These are phyloP conservation scores for Amanita brunnescens DNA, from an alignment of 768 basidiomycete species.

Conservation along the genomic window DNA sequence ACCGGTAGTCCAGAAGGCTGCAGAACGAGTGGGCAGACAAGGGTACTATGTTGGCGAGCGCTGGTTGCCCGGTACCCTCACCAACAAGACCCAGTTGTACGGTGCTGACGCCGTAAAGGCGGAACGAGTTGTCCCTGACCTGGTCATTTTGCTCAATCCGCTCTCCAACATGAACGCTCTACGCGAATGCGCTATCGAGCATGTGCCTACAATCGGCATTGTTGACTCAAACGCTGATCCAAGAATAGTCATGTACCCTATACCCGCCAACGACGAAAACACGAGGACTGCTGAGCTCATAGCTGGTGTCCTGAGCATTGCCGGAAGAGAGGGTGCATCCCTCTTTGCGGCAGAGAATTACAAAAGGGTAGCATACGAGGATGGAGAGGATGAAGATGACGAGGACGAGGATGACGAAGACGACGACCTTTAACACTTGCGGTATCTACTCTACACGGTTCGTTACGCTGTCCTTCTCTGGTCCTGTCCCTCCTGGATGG, in stretches of 20 bases:
- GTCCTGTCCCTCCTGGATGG: constrained; percentile 41
- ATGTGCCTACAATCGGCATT: constrained; percentile 91
- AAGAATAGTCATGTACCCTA: constrained; percentile 93
- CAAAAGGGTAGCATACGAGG: constrained; percentile 17
- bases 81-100: constrained; percentile 74
- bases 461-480: constrained; percentile 12
- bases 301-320: constrained; percentile 83
- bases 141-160: constrained; percentile 89
- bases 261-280: constrained; percentile 97
- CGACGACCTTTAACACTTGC: background rate
- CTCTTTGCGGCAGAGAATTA: constrained; percentile 29
- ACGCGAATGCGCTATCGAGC: constrained; percentile 81
- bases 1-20: constrained; percentile 67
- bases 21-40: constrained; percentile 68
- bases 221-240: constrained; percentile 96
- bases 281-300: constrained; percentile 86
- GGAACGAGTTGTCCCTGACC: constrained; percentile 67
- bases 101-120: constrained; percentile 43
- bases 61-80: constrained; percentile 95
- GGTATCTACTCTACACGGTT: background rate
- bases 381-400: too few species aligned
- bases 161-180: constrained; percentile 77
- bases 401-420: too few species aligned
- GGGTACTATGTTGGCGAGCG: constrained; percentile 80
- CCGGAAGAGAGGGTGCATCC: constrained; percentile 65